Percentiles rank a stretch among this genome's conserved stretches.
These are phyloP conservation scores for Penicillium oxalicum DNA, from an alignment of 2,329 filamentous ascomycete species.

Conservation along the genomic window DNA sequence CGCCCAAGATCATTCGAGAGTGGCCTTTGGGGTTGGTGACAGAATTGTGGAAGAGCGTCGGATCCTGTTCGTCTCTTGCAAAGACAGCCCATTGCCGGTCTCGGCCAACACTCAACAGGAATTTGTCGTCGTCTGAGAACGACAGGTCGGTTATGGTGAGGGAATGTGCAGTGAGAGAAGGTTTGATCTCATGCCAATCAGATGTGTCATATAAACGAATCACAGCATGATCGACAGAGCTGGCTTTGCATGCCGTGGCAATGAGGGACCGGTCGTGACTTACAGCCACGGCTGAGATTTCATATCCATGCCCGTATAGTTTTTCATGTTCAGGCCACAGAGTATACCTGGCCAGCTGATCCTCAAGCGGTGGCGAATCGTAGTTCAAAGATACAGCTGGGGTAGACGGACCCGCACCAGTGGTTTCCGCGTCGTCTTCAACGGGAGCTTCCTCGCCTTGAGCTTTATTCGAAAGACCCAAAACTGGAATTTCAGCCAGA, in stretches of 20 bases:
- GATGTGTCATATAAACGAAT: slow-evolving; percentile 84
- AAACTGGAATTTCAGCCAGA: slow-evolving; percentile 87
- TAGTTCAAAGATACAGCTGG: slow-evolving; percentile 47
- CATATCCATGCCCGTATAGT: slow-evolving; percentile 95
- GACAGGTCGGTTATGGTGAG: slow-evolving; percentile 77
- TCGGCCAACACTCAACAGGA: slow-evolving; percentile 79
- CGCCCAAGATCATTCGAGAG: slow-evolving; percentile 84
- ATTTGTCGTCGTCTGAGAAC: slow-evolving; percentile 69
- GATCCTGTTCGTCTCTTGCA: slow-evolving; percentile 42
- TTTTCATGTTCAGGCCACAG: slow-evolving; percentile 96
- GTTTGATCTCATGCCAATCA: slow-evolving; percentile 80
- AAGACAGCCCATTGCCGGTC: slow-evolving; percentile 91
- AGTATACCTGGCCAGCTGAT: slow-evolving; percentile 80
- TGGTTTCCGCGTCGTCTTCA: slow-evolving; percentile 33
- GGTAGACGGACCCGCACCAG: slow-evolving; percentile 29
- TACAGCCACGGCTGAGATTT: slow-evolving; percentile 80
- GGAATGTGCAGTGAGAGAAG: slow-evolving; percentile 75
- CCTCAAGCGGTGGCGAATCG: slow-evolving; percentile 75
- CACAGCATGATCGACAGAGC: slow-evolving; percentile 87
- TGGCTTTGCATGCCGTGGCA: slow-evolving; percentile 89
- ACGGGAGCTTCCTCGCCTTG: slow-evolving; percentile 47
- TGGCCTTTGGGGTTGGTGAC: slow-evolving; percentile 77
- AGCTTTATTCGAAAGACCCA: slow-evolving; percentile 94
- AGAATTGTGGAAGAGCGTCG: slow-evolving; percentile 50
- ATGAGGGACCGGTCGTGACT: slow-evolving; percentile 69